Evolutionary conservation across 345 rosid species (phyloP).

Genomic region (Brassica napus): Da-Ae NC_063436.1:22516001-22516500

Average conservation of each 20-base stretch:
- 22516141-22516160: constrained; percentile 86
- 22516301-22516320: constrained; percentile 62
- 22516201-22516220: constrained; percentile 76
- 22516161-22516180: constrained; percentile 90
- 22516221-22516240: constrained; percentile 94
- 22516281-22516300: constrained; percentile 56
- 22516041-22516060: background rate
- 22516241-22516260: constrained; percentile 78
- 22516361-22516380: constrained; percentile 70
- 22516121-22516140: background rate
- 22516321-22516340: constrained; percentile 60
- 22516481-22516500: constrained; percentile 98
- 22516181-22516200: constrained; percentile 95
- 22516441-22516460: constrained; percentile 91
- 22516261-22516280: constrained; percentile 64
- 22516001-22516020: background rate
- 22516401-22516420: constrained; percentile 86
- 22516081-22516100: background rate
- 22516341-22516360: constrained; percentile 62
- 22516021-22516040: background rate
- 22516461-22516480: constrained; percentile 98
- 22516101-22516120: background rate
- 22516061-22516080: background rate
- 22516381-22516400: constrained; percentile 83
- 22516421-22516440: constrained; percentile 96